Evolutionary conservation across 495 filamentous ascomycete species (phyloP).

Genomic region (Coniosporium apollinis): DNA sequence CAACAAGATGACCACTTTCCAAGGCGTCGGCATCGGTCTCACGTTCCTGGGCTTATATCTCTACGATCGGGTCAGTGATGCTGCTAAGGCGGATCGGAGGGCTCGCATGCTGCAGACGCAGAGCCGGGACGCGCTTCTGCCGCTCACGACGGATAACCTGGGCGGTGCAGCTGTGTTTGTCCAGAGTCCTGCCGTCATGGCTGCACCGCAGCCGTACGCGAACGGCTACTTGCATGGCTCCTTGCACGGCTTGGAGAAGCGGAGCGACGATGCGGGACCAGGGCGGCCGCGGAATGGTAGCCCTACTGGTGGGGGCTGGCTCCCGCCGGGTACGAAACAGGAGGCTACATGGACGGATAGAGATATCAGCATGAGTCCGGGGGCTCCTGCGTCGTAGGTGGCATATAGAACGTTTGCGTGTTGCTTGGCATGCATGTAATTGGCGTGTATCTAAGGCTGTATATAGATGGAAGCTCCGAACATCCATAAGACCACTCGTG

Average conservation of each 20-base stretch:
- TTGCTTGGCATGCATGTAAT: too few species aligned
- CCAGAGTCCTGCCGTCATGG: too few species aligned
- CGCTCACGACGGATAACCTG: slow-evolving; percentile 33
- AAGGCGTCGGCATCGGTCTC: slow-evolving; percentile 69
- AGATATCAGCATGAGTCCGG: too few species aligned
- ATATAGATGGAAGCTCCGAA: too few species aligned
- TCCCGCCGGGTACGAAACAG: slow-evolving; percentile 58
- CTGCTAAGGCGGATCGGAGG: slow-evolving; percentile 61
- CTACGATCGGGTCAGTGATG: slow-evolving; percentile 83
- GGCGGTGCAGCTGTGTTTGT: too few species aligned
- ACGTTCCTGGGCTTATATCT: slow-evolving; percentile 90
- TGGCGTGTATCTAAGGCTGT: too few species aligned
- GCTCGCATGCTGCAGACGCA: slow-evolving; percentile 41
- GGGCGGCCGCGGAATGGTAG: slow-evolving; percentile 23
- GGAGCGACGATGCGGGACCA: too few species aligned
- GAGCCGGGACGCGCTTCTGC: slow-evolving; percentile 48
- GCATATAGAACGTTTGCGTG: too few species aligned
- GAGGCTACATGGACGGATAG: slow-evolving; percentile 82
- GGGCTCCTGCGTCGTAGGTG: too few species aligned
- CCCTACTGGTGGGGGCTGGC: slow-evolving; percentile 28
- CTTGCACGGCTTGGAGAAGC: too few species aligned
- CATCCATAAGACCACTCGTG: too few species aligned
- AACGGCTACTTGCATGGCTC: neutral
- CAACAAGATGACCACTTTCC: slow-evolving; percentile 62
- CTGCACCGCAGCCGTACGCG: slow-evolving; percentile 1